phyloP scores from a whole-genome alignment of 768 basidiomycete genomes.

The button mushroom (Agaricus bisporus) region DNA sequence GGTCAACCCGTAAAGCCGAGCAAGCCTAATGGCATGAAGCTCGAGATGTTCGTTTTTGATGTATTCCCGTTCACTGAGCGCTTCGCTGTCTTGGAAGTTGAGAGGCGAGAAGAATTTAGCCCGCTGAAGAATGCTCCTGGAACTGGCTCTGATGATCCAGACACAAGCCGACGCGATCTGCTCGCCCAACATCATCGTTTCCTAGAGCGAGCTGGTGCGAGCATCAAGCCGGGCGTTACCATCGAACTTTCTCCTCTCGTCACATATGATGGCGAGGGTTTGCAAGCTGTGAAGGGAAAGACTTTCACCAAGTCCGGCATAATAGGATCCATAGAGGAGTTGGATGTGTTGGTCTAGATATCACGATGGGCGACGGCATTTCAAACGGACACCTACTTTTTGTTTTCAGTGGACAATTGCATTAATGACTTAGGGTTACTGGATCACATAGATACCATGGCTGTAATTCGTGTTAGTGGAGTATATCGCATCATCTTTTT shows the following conservation, averaged over 20 bases:
- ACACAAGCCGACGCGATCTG: constrained; percentile 86
- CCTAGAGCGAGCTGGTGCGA: constrained; percentile 74
- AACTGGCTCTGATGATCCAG: constrained; percentile 82
- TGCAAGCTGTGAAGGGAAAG: constrained; percentile 74
- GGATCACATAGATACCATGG: constrained; percentile 5
- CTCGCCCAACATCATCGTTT: constrained; percentile 84
- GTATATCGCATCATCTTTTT: background rate
- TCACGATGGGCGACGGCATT: background rate
- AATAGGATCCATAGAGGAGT: constrained; percentile 58
- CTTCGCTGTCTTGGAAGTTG: constrained; percentile 87
- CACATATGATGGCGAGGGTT: constrained; percentile 89
- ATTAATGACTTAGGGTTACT: constrained; percentile 3
- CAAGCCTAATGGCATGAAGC: constrained; percentile 98
- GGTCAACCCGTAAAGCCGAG: constrained; percentile 72
- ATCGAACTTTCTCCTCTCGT: constrained; percentile 89
- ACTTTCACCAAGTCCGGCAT: constrained; percentile 70
- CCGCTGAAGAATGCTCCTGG: constrained; percentile 98
- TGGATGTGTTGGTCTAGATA: constrained; percentile 58
- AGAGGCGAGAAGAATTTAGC: constrained; percentile 86
- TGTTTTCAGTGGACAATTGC: background rate
- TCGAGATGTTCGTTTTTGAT: constrained; percentile 98
- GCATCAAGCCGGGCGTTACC: constrained; percentile 65
- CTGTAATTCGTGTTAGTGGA: background rate
- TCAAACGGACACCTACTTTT: background rate
- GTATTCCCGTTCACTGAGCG: constrained; percentile 88